Conservation (phyloP, 2,329 filamentous ascomycete genomes). For the Zasmidium cellare region DNA sequence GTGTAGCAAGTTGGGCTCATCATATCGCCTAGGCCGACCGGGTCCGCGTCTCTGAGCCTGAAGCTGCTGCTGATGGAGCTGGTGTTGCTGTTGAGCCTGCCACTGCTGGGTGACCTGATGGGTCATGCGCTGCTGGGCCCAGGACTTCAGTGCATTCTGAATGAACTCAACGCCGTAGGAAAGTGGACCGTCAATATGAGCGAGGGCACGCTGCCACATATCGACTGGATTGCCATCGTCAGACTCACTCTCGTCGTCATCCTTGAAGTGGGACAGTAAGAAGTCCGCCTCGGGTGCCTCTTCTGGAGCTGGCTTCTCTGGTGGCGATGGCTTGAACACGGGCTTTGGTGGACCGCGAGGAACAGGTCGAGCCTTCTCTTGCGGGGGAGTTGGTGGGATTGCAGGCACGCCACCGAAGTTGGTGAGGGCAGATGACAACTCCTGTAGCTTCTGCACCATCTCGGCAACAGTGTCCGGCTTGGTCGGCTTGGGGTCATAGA, state of each 20-base stretch:
- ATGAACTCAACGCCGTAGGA: constrained; percentile 36
- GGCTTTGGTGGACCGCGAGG: constrained; percentile 6
- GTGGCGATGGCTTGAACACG: no score
- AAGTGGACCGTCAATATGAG: constrained; percentile 27
- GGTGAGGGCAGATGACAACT: constrained; percentile 27
- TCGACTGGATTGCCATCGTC: constrained; percentile 17
- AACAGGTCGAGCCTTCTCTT: not conserved
- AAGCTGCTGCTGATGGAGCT: constrained; percentile 14
- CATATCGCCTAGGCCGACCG: constrained; percentile 28
- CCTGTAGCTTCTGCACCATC: constrained; percentile 29
- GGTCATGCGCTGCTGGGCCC: constrained; percentile 32
- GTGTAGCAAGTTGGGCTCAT: constrained; percentile 13
- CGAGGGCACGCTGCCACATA: constrained; percentile 16
- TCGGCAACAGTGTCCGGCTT: constrained; percentile 22
- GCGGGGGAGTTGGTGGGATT: constrained; percentile 16
- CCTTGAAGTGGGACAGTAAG: constrained; percentile 29
- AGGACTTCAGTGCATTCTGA: constrained; percentile 35
- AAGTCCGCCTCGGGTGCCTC: constrained; percentile 20
- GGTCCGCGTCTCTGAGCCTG: constrained; percentile 21
- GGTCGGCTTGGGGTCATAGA: constrained; percentile 16
- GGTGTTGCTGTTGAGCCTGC: constrained; percentile 22
- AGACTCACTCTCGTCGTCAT: constrained; percentile 22
- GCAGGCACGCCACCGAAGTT: constrained; percentile 30
- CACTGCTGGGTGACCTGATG: constrained; percentile 22
- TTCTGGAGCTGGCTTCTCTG: not conserved